Conservation (phyloP, 2,329 filamentous ascomycete species). For the Ophidiomyces ophidiicola region DNA sequence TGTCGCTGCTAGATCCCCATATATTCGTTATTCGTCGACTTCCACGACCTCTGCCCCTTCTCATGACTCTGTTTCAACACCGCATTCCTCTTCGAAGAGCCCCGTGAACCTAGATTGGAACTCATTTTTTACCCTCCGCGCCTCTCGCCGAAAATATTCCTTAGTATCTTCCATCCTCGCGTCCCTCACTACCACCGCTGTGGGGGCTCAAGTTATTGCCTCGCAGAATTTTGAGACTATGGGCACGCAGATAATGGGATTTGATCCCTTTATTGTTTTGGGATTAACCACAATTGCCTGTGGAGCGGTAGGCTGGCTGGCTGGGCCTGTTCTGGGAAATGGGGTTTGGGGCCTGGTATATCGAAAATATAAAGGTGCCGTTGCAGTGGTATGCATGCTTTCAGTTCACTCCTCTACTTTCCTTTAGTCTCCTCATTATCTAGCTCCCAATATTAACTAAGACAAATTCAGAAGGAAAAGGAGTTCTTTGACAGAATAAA, state of each 20-base stretch:
- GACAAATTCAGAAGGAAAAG: slow-evolving; percentile 60
- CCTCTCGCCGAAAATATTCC: slow-evolving; percentile 71
- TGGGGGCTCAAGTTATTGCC: slow-evolving; percentile 45
- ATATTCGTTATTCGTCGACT: neutral
- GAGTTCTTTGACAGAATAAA: slow-evolving; percentile 88
- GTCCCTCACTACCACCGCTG: slow-evolving; percentile 48
- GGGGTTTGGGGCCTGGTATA: slow-evolving; percentile 67
- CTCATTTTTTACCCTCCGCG: slow-evolving; percentile 80
- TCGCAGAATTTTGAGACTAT: slow-evolving; percentile 55
- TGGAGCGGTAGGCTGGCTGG: slow-evolving; percentile 73
- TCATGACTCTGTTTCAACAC: slow-evolving; percentile 3
- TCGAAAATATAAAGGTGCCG: slow-evolving; percentile 56
- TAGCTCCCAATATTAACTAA: slow-evolving; percentile 2
- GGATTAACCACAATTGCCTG: slow-evolving; percentile 67
- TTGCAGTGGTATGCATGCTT: slow-evolving; percentile 57
- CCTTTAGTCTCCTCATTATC: neutral
- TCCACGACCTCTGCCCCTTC: neutral
- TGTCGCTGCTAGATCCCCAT: no score
- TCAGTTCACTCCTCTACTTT: slow-evolving; percentile 15
- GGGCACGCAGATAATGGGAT: slow-evolving; percentile 58
- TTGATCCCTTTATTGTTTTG: slow-evolving; percentile 79
- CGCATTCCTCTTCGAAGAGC: neutral
- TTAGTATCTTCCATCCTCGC: slow-evolving; percentile 61
- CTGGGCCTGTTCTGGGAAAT: slow-evolving; percentile 71
- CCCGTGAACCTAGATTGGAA: slow-evolving; percentile 61